These are phyloP conservation scores for Kregervanrija fluxuum DNA, from an alignment of 805 yeast species.

Conservation along the genomic window DNA sequence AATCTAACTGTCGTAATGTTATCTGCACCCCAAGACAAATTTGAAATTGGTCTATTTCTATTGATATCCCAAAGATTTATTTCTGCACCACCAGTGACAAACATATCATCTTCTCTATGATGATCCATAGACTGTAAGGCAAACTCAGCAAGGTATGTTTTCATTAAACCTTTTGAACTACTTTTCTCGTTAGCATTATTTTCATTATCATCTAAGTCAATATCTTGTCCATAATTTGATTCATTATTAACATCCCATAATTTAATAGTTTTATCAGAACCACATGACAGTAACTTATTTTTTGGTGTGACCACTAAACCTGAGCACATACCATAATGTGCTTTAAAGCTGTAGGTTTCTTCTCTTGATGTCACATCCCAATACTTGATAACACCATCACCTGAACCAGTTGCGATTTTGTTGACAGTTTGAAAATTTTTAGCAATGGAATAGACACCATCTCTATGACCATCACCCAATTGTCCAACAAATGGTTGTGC, in stretches of 20 bases:
- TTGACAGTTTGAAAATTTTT: conserved; percentile 64
- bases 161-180: conserved; percentile 49
- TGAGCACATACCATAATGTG: conserved; percentile 84
- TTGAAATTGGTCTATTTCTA: conserved; percentile 68
- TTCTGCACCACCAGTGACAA: conserved; percentile 88
- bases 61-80: conserved; percentile 90
- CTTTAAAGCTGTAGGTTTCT: conserved; percentile 71
- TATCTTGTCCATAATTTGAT: conserved; percentile 16
- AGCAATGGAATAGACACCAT: conserved; percentile 86
- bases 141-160: conserved; percentile 77
- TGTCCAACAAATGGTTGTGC: conserved; percentile 97
- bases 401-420: conserved; percentile 84
- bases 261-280: conserved; percentile 84
- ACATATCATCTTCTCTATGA: conserved; percentile 62
- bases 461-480: conserved; percentile 89
- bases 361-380: conserved; percentile 84
- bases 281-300: conserved; percentile 60
- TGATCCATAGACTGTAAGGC: conserved; percentile 84
- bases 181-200: conserved; percentile 18
- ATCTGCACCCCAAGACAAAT: conserved; percentile 95
- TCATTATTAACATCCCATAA: conserved; percentile 71
- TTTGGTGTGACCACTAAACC: conserved; percentile 75
- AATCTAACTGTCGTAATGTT: conserved; percentile 76
- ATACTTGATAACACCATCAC: conserved; percentile 90
- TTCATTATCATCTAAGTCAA: conserved; percentile 23